phyloP scores from a whole-genome alignment of 805 yeast genomes.

The Ogataea kodamae region DNA sequence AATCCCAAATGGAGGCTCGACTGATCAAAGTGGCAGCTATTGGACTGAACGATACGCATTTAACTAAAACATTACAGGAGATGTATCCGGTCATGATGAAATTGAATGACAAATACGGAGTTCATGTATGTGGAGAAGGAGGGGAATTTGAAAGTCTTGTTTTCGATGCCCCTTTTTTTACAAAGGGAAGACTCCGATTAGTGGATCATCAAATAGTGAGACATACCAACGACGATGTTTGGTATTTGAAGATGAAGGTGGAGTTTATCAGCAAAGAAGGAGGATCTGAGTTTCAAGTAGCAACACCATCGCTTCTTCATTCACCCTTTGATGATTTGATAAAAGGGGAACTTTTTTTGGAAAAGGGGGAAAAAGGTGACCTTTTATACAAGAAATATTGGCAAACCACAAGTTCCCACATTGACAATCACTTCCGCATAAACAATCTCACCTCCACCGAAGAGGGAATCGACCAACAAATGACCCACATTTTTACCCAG shows the following conservation, averaged over 20 bases:
- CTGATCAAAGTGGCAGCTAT: constrained; percentile 91
- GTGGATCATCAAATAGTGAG: constrained; percentile 38
- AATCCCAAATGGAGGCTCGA: constrained; percentile 67
- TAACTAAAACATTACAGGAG: constrained; percentile 65
- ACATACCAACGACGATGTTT: constrained; percentile 65
- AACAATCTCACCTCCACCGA: constrained; percentile 40
- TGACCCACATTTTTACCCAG: constrained; percentile 45
- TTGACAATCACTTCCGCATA: constrained; percentile 36
- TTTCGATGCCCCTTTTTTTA: constrained; percentile 83
- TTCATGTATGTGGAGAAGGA: constrained; percentile 97
- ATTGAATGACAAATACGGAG: constrained; percentile 65
- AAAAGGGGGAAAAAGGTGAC: constrained; percentile 16
- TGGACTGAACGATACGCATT: constrained; percentile 64
- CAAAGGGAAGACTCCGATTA: constrained; percentile 45
- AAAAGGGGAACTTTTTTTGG: too few species aligned
- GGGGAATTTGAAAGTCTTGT: constrained; percentile 97
- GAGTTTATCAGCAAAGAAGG: constrained; percentile 36
- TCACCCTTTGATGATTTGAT: constrained; percentile 41
- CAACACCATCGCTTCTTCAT: constrained; percentile 39
- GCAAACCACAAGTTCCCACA: constrained; percentile 11
- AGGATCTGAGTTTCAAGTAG: constrained; percentile 13
- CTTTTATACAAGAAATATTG: background rate
- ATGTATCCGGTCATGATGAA: constrained; percentile 54
- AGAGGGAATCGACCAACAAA: constrained; percentile 41
- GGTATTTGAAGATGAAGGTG: constrained; percentile 57